Evolutionary conservation across 2,329 filamentous ascomycete genomes (phyloP).

Genomic region (Botrytis aclada): DNA sequence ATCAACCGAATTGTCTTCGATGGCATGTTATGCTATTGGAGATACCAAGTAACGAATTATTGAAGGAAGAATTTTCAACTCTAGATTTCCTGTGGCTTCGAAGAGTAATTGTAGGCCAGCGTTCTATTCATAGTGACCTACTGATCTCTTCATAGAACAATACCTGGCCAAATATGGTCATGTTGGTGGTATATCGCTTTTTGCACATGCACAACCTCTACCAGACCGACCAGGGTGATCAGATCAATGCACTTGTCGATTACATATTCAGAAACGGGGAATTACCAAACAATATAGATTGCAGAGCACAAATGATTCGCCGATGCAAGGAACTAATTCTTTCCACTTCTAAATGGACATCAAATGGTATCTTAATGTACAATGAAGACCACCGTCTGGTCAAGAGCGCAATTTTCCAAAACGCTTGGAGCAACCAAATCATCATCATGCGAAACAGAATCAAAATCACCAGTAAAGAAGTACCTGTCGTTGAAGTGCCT

Average conservation of each 20-base stretch:
- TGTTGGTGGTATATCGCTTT: constrained; percentile 1
- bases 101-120: background rate
- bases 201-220: background rate
- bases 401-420: background rate
- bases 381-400: background rate
- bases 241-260: background rate
- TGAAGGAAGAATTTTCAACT: background rate
- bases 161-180: background rate
- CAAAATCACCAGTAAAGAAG: background rate
- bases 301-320: constrained; percentile 1
- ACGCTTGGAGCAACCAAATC: constrained; percentile 1
- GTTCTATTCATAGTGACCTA: background rate
- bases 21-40: background rate
- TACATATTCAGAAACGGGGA: background rate
- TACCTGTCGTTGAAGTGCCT: background rate
- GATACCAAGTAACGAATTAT: background rate
- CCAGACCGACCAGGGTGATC: background rate
- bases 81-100: background rate
- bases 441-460: background rate
- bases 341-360: background rate
- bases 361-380: background rate
- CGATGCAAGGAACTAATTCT: background rate
- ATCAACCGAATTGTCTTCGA: background rate
- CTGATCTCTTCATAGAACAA: background rate
- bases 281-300: background rate